Evolutionary conservation across 805 yeast genomes (phyloP).

Genomic region (Barnettozyma botsteinii): DNA sequence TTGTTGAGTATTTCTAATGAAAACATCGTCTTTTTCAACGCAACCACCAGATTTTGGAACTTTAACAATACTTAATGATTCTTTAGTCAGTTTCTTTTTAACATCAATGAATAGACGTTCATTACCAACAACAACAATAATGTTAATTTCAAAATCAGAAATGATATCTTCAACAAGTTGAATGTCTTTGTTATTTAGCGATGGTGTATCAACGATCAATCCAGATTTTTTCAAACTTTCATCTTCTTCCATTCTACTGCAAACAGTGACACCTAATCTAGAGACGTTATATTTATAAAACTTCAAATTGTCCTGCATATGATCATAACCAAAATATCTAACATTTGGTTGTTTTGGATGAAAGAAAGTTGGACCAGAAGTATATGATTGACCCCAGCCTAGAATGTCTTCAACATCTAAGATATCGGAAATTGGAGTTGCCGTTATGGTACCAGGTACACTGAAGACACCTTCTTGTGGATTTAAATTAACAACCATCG

Average conservation of each 20-base stretch:
- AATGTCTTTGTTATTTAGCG: conserved; percentile 45
- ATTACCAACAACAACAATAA: conserved; percentile 67
- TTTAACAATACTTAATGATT: conserved; percentile 38
- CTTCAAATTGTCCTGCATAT: conserved; percentile 44
- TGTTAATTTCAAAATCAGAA: conserved; percentile 50
- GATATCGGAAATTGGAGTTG: conserved; percentile 76
- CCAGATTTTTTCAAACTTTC: conserved; percentile 43
- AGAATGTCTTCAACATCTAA: conserved; percentile 60
- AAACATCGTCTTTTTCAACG: conserved; percentile 66
- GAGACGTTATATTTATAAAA: conserved; percentile 24
- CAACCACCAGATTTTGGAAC: conserved; percentile 72
- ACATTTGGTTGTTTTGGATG: conserved; percentile 91
- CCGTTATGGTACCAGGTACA: conserved; percentile 79
- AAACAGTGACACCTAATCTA: conserved; percentile 30
- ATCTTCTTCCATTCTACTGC: conserved; percentile 47
- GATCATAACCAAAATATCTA: conserved; percentile 69
- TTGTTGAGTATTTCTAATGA: conserved; percentile 66
- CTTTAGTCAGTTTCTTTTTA: conserved; percentile 39
- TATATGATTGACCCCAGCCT: conserved; percentile 73
- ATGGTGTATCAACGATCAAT: conserved; percentile 68
- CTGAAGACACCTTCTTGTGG: conserved; percentile 67
- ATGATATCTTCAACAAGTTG: conserved; percentile 51
- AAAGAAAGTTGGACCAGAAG: conserved; percentile 68
- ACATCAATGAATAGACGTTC: conserved; percentile 65
- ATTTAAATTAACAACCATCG: conserved; percentile 73